A percentile compares a stretch with the other conserved stretches of the same genome.
phyloP scores from a whole-genome alignment of 1,284 basidiomycete genomes.

The Ustanciosporium gigantosporum region DNA sequence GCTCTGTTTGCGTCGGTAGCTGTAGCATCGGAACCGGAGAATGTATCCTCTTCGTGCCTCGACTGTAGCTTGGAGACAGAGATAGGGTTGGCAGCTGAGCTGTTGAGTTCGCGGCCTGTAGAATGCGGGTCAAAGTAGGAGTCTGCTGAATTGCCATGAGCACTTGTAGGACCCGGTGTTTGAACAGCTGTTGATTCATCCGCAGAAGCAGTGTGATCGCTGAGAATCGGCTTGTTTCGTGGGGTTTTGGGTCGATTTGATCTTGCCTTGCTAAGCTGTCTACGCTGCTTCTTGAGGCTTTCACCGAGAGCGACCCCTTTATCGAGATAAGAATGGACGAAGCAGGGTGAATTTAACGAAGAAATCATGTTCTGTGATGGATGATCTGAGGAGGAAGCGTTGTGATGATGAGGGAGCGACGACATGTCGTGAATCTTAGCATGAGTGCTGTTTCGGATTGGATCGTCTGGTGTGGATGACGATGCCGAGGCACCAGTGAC shows the following conservation, averaged over 20 bases:
- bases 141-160: neutral
- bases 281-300: conserved; percentile 30
- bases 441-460: conserved; percentile 25
- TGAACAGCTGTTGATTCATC: conserved; percentile 2
- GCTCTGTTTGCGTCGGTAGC: conserved; percentile 2
- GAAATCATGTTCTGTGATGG: neutral
- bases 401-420: conserved; percentile 18
- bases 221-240: conserved; percentile 5
- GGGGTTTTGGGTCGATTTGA: too few relatives aligned
- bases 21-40: conserved; percentile 10
- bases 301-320: conserved; percentile 38
- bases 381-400: conserved; percentile 9
- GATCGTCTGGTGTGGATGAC: neutral
- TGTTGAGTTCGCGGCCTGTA: neutral
- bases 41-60: conserved; percentile 6
- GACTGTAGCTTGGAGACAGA: too few relatives aligned
- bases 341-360: conserved; percentile 39
- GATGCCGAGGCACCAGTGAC: too few relatives aligned
- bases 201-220: conserved; percentile 13
- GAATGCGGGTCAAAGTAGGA: neutral
- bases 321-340: conserved; percentile 50
- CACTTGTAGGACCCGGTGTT: neutral
- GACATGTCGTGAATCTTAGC: conserved; percentile 39
- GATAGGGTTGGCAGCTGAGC: neutral
- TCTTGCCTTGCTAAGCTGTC: conserved; percentile 11